phyloP scores from a whole-genome alignment of 768 basidiomycete genomes.

The Boletus subcaerulescens region DNA sequence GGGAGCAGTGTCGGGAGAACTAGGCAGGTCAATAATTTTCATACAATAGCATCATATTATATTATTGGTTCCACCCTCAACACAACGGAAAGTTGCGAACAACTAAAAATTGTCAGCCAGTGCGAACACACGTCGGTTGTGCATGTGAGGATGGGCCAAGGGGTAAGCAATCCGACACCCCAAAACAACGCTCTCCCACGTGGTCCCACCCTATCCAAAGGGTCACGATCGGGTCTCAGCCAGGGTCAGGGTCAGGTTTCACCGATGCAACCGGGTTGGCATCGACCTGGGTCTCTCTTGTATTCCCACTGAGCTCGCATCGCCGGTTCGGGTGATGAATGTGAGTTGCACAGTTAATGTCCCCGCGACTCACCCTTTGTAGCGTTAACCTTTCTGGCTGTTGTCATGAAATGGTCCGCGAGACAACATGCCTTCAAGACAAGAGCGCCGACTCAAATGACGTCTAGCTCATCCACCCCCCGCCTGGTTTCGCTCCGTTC shows the following conservation, averaged over 20 bases:
- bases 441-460: not conserved
- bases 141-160: constrained; percentile 12
- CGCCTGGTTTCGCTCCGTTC: constrained; percentile 18
- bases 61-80: constrained; percentile 3
- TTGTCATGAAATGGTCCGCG: constrained; percentile 3
- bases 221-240: constrained; percentile 1
- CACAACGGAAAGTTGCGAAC: constrained; percentile 5
- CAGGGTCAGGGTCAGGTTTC: constrained; percentile 18
- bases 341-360: constrained; percentile 8
- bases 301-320: not conserved
- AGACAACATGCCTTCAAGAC: not conserved
- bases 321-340: not conserved
- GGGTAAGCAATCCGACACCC: constrained; percentile 18
- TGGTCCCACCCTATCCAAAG: constrained; percentile 18
- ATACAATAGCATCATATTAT: not conserved
- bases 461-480: not conserved
- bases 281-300: constrained; percentile 11
- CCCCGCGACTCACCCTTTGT: constrained; percentile 20
- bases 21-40: constrained; percentile 8
- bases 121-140: constrained; percentile 6
- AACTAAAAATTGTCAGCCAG: constrained; percentile 10
- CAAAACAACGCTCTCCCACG: constrained; percentile 19
- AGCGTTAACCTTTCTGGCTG: not conserved
- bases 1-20: constrained; percentile 24
- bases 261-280: constrained; percentile 7